These are phyloP conservation scores for Orychophragmus violaceus DNA, from an alignment of 345 rosid species.

Conservation along the genomic window DNA sequence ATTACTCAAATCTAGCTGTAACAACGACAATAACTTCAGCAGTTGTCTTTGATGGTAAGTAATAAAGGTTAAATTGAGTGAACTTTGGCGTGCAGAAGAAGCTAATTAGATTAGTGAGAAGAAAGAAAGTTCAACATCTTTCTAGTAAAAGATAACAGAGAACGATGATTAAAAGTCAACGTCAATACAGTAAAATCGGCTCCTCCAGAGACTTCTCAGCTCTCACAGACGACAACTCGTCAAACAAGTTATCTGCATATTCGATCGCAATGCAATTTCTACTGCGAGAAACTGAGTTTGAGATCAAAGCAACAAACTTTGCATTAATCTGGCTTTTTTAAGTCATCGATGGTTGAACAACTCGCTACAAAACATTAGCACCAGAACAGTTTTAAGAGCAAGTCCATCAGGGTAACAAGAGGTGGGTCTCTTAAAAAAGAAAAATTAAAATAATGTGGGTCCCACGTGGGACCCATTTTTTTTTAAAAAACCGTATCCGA, in stretches of 20 bases:
- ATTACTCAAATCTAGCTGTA: too few relatives aligned
- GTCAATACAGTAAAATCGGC: neutral
- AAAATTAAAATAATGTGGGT: too few relatives aligned
- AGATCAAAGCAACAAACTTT: neutral
- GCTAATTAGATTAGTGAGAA: neutral
- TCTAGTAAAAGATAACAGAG: neutral
- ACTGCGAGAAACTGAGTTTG: neutral
- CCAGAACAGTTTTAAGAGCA: neutral
- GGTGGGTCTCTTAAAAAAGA: too few relatives aligned
- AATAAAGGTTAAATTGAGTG: slow-evolving; percentile 1
- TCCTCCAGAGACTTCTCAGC: neutral
- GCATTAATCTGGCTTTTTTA: neutral
- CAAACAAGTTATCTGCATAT: neutral
- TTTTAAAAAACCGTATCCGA: too few relatives aligned
- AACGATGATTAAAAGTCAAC: neutral
- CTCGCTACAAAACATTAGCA: neutral
- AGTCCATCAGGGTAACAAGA: too few relatives aligned
- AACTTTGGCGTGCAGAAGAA: slow-evolving; percentile 6
- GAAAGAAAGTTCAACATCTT: neutral
- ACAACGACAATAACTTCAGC: neutral
- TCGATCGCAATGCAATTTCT: neutral
- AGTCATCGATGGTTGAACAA: neutral
- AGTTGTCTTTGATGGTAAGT: slow-evolving; percentile 10
- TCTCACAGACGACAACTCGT: neutral
- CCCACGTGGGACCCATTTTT: too few relatives aligned